A percentile compares a stretch with the other conserved stretches of the same genome.
phyloP scores from a whole-genome alignment of 2,329 filamentous ascomycete genomes.

The Neonectria hederae region DNA sequence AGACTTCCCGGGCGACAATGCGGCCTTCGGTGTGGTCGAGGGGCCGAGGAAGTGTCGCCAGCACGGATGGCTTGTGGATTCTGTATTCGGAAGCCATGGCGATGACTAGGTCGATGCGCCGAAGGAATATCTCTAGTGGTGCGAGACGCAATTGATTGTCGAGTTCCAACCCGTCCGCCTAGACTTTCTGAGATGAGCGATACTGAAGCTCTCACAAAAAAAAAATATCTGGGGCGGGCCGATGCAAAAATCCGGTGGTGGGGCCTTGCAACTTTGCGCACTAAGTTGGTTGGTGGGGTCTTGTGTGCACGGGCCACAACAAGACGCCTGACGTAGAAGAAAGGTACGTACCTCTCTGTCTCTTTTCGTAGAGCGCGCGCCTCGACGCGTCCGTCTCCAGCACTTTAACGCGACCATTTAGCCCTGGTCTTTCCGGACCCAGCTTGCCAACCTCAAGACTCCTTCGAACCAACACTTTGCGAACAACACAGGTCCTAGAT shows the following conservation, averaged over 20 bases:
- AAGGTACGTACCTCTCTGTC: conserved; percentile 30
- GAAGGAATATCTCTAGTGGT: conserved; percentile 20
- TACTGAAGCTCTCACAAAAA: conserved; percentile 46
- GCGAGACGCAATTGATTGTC: conserved; percentile 35
- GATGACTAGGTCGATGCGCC: conserved; percentile 20
- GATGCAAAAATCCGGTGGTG: conserved; percentile 49
- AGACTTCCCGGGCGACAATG: conserved; percentile 69
- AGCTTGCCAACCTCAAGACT: conserved; percentile 15
- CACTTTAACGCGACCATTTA: conserved; percentile 42
- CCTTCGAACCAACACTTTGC: not conserved
- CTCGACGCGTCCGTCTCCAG: conserved; percentile 34
- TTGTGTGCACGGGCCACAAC: not conserved
- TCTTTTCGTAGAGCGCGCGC: conserved; percentile 29
- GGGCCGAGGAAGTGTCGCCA: conserved; percentile 67
- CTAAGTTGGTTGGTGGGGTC: conserved; percentile 32
- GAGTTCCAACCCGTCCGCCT: conserved; percentile 26
- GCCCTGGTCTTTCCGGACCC: conserved; percentile 3
- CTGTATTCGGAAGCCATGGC: conserved; percentile 68
- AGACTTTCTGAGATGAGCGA: conserved; percentile 28
- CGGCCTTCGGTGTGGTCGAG: conserved; percentile 61
- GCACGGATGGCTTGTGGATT: conserved; percentile 71
- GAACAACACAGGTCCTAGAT: not conserved
- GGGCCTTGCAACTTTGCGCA: conserved; percentile 28
- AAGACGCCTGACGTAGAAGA: conserved; percentile 37
- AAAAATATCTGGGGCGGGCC: conserved; percentile 48